Evolutionary conservation across 2,329 filamentous ascomycete species (phyloP), one percentile per base, ranked within the genome.

Genomic region (Metarhizium rileyi): DNA sequence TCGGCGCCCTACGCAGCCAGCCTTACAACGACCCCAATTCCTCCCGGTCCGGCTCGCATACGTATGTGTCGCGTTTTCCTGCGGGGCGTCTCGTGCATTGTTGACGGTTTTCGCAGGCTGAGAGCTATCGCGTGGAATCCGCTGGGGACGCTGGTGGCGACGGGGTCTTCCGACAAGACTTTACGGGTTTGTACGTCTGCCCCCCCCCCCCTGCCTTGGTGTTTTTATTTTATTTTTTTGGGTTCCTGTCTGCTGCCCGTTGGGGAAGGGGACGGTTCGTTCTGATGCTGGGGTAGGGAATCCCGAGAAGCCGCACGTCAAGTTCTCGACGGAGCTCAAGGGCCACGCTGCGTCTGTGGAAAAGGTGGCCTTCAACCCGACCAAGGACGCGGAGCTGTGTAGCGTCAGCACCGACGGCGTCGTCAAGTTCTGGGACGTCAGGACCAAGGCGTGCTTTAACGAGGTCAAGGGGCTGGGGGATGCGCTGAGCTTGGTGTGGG

Each of bases 111-210:
- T 26, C 53, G 20, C 28, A 89, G 84, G 55, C 75, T 94, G 50
- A 82, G 87, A 38, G 84, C 86, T 2, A 83, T 97, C 56, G 84
- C 87, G 36, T 97, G 91, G 91, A 95, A 91, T 56, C 87, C 90
- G 0, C 74, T 87, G 0, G 90, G 91, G 30, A 86, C 81, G 8
- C 74, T 93, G 52, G 82, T 97, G 53, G 91, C 91, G 1, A 94
- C 90, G 0, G 90, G 89, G 3, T 78, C 84, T 5, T 71, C 75
- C 23, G 83, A 88, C 60, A 80, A 78, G 57, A 86, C 78, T 8
- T 67, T 91, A 48, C 81, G 87, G 59, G 83, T 90, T 44, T 91
- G 87, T 81, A 62, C 62, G 77, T 73, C 8, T 33, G 47, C 10
- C 46, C 16, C 27, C n/a, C 25, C 23, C 22, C 30, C 8, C 10